Conservation (phyloP, 768 basidiomycete genomes). For the Paxillus rubicundulus region DNA sequence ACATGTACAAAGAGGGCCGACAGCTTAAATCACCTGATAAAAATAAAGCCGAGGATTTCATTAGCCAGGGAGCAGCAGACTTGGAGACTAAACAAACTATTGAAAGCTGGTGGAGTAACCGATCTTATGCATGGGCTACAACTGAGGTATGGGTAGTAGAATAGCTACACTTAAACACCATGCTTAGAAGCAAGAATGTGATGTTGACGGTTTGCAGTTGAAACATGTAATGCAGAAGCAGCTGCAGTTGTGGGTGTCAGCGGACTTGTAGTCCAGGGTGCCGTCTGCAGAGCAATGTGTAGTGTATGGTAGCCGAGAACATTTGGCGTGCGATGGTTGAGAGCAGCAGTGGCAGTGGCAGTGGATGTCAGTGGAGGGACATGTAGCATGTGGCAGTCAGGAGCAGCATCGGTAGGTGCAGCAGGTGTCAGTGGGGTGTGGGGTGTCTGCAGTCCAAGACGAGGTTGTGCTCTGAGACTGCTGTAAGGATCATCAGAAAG, state of each 20-base stretch:
- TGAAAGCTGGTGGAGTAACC: conserved; percentile 15
- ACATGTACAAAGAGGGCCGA: conserved; percentile 12
- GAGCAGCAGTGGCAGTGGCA: too few relatives aligned
- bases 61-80: conserved; percentile 11
- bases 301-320: too few relatives aligned
- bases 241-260: too few relatives aligned
- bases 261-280: too few relatives aligned
- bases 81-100: conserved; percentile 10
- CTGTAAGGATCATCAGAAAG: background rate
- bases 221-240: too few relatives aligned
- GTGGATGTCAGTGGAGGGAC: too few relatives aligned
- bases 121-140: background rate
- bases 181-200: background rate
- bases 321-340: too few relatives aligned
- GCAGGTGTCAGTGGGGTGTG: background rate
- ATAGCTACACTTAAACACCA: background rate
- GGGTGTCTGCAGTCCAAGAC: background rate
- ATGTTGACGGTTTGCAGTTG: background rate
- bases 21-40: background rate
- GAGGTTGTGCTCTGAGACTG: background rate
- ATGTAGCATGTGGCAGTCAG: background rate
- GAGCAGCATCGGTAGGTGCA: background rate
- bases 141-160: conserved; percentile 2
- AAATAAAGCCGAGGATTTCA: conserved; percentile 14
- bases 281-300: too few relatives aligned